These are phyloP conservation scores for Arthrobotrys musiformis DNA, from an alignment of 2,329 filamentous ascomycete genomes.

Conservation along the genomic window DNA sequence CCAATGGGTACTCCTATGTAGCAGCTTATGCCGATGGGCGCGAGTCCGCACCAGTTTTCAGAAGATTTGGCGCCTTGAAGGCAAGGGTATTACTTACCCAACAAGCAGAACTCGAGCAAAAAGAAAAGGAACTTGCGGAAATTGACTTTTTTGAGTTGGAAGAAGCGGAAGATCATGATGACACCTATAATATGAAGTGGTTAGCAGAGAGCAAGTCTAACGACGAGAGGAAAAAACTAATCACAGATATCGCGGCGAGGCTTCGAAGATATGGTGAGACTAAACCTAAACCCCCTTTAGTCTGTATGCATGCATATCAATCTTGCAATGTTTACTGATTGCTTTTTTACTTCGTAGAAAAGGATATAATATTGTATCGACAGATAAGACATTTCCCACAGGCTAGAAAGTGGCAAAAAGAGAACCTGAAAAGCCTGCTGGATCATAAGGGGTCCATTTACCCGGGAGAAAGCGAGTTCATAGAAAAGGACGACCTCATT, in stretches of 20 bases:
- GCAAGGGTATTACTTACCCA: conserved; percentile 25
- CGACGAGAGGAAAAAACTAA: neutral
- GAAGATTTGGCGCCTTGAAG: conserved; percentile 33
- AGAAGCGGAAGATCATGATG: neutral
- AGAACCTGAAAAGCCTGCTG: conserved; percentile 11
- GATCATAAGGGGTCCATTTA: conserved; percentile 10
- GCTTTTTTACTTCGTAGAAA: neutral
- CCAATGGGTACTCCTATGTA: conserved; percentile 34
- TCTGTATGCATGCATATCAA: neutral
- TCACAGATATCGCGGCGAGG: neutral
- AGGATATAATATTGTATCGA: conserved; percentile 35
- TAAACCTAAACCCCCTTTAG: neutral
- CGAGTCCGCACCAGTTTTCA: conserved; percentile 24
- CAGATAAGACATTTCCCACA: conserved; percentile 20
- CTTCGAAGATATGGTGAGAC: conserved; percentile 29
- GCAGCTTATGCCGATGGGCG: conserved; percentile 29
- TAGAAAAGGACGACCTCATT: conserved; percentile 32
- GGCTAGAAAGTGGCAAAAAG: conserved; percentile 25
- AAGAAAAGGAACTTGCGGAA: conserved; percentile 11
- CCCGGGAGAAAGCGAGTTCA: neutral
- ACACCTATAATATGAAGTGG: conserved; percentile 22
- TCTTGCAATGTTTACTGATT: neutral
- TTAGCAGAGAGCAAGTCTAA: conserved; percentile 16
- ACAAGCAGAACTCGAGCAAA: conserved; percentile 28
- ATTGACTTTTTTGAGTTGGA: conserved; percentile 1